Percentiles rank a stretch among this genome's conserved stretches.
These are phyloP conservation scores for Camellia japonica DNA, from an alignment of 148 eudicot species.

Conservation along the genomic window DNA sequence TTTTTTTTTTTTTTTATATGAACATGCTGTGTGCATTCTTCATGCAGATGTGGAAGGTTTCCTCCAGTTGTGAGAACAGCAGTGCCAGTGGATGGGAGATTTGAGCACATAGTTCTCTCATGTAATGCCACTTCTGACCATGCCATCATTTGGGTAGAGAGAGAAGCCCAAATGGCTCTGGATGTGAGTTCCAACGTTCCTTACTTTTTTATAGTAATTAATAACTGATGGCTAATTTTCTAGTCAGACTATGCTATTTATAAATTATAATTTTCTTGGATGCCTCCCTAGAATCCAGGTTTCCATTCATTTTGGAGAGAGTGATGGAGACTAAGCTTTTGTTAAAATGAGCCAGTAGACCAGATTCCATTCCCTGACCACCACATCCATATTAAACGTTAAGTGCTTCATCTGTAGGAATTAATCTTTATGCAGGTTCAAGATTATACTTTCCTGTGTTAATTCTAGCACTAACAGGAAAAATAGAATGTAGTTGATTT, in stretches of 20 bases:
- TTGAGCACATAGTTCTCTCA: conserved; percentile 91
- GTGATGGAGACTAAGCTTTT: not conserved
- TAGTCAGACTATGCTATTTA: not conserved
- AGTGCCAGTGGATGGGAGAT: conserved; percentile 98
- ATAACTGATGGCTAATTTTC: conserved; percentile 1
- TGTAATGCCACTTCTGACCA: conserved; percentile 96
- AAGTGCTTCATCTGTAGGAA: not conserved
- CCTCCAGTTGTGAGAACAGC: conserved; percentile 96
- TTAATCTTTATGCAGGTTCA: not conserved
- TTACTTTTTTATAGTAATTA: not conserved
- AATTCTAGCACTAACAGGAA: not conserved
- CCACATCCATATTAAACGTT: not conserved
- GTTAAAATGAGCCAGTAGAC: not conserved
- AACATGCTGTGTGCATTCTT: conserved; percentile 5
- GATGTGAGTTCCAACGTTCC: conserved; percentile 48
- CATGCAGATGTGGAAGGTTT: conserved; percentile 79
- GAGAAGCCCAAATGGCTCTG: conserved; percentile 78
- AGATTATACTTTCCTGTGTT: not conserved
- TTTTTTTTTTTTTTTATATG: not conserved
- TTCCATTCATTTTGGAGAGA: not conserved
- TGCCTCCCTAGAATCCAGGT: not conserved
- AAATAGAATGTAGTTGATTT: not conserved
- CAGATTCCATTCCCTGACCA: conserved; percentile 2
- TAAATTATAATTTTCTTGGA: not conserved
- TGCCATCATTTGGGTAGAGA: conserved; percentile 84